phyloP scores from a whole-genome alignment of 2,329 filamentous ascomycete genomes.

The Pyrenophora teres region DNA sequence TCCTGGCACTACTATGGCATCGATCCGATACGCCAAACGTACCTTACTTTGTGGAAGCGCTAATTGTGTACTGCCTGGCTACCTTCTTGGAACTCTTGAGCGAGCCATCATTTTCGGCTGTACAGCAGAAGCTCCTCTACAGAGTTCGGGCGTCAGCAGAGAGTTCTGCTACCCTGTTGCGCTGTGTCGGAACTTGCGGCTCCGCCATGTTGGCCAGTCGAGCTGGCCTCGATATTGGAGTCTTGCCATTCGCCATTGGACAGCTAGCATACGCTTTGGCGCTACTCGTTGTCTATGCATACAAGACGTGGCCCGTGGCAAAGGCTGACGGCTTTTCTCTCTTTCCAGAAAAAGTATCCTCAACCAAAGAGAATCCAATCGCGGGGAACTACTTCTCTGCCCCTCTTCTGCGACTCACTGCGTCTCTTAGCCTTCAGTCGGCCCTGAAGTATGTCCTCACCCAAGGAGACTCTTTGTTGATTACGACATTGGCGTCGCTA shows the following conservation, averaged over 20 bases:
- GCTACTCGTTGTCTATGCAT: constrained; percentile 71
- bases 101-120: constrained; percentile 87
- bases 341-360: constrained; percentile 53
- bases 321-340: constrained; percentile 70
- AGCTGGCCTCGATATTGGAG: constrained; percentile 64
- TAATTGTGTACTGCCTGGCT: constrained; percentile 61
- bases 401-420: constrained; percentile 71
- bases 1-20: constrained; percentile 72
- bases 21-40: constrained; percentile 58
- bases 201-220: constrained; percentile 68
- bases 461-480: constrained; percentile 89
- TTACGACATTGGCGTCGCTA: constrained; percentile 76
- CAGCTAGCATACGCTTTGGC: constrained; percentile 76
- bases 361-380: constrained; percentile 35
- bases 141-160: constrained; percentile 81
- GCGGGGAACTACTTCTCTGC: constrained; percentile 62
- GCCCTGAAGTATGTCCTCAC: constrained; percentile 91
- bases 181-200: constrained; percentile 75
- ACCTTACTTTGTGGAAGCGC: constrained; percentile 65
- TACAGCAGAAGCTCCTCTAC: constrained; percentile 81
- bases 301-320: constrained; percentile 64
- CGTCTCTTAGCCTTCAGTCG: constrained; percentile 86
- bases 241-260: constrained; percentile 86
- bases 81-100: constrained; percentile 76
- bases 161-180: constrained; percentile 75